phyloP scores from a whole-genome alignment of 2,329 filamentous ascomycete genomes.

The Penicillium digitatum region DNA sequence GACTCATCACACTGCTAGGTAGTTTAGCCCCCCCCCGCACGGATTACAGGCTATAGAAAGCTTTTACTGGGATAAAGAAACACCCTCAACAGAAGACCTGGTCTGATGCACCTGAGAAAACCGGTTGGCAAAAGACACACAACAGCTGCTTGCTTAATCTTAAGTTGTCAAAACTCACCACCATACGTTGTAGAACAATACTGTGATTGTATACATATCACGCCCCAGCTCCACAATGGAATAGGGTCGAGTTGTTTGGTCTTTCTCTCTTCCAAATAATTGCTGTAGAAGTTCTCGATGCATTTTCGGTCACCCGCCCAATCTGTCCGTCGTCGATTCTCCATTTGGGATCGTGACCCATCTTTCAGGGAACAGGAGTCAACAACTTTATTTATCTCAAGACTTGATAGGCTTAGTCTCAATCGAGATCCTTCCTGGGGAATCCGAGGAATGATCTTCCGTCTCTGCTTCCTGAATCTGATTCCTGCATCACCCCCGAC shows the following conservation, averaged over 20 bases:
- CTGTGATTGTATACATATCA: not conserved
- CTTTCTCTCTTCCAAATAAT: not conserved
- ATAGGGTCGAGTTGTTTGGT: not conserved
- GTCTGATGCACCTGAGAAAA: not conserved
- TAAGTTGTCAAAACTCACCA: not conserved
- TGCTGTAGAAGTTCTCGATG: not conserved
- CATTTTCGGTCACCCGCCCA: too few species aligned
- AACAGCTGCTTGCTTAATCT: not conserved
- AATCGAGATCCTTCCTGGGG: not conserved
- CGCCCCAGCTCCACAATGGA: too few species aligned
- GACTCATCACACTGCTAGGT: not conserved
- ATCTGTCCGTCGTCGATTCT: not conserved
- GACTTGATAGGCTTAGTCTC: constrained; percentile 1
- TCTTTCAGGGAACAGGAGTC: not conserved
- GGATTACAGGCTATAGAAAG: not conserved
- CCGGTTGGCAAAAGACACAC: not conserved
- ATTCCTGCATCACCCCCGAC: not conserved
- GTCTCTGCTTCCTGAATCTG: not conserved
- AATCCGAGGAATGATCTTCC: constrained; percentile 4
- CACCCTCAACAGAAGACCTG: too few species aligned
- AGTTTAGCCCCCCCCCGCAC: not conserved
- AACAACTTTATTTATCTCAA: not conserved
- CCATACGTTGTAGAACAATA: not conserved
- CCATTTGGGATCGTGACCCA: not conserved
- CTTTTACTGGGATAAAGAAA: not conserved